A percentile compares a stretch with the other conserved stretches of the same genome.
Conservation (phyloP, 1,139 yeast species). For the Pichia sp. region DNA sequence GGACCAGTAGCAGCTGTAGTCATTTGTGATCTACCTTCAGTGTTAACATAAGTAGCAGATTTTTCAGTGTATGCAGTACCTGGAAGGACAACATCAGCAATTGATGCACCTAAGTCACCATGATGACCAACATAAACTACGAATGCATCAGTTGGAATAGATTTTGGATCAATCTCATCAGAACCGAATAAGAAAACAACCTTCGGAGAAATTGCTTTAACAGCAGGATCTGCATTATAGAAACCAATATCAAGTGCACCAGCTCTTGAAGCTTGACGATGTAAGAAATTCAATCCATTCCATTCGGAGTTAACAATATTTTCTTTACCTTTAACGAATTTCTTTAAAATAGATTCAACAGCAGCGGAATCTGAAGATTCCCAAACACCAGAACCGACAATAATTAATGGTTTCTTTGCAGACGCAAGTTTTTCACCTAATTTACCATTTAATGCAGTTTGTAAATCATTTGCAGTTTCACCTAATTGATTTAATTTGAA, state of each 20-base stretch:
- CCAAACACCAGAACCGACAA: slow-evolving; percentile 76
- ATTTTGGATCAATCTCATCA: slow-evolving; percentile 65
- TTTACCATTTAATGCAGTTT: slow-evolving; percentile 58
- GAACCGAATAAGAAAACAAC: slow-evolving; percentile 79
- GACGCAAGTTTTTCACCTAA: slow-evolving; percentile 61
- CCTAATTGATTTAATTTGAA: slow-evolving; percentile 66
- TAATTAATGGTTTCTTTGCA: slow-evolving; percentile 73
- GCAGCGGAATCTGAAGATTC: slow-evolving; percentile 63
- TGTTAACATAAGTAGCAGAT: slow-evolving; percentile 80
- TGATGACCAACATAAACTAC: slow-evolving; percentile 91
- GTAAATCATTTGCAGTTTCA: slow-evolving; percentile 49
- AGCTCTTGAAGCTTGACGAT: slow-evolving; percentile 80
- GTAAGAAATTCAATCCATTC: slow-evolving; percentile 79
- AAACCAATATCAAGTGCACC: slow-evolving; percentile 87
- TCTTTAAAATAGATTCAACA: slow-evolving; percentile 55
- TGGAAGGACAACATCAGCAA: slow-evolving; percentile 83
- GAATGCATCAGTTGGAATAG: slow-evolving; percentile 79
- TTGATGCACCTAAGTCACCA: slow-evolving; percentile 85
- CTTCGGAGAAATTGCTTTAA: slow-evolving; percentile 54
- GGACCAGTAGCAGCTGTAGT: slow-evolving; percentile 86
- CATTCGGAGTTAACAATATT: slow-evolving; percentile 68
- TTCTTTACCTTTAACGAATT: slow-evolving; percentile 51
- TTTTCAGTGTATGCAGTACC: slow-evolving; percentile 90
- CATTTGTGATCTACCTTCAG: slow-evolving; percentile 84
- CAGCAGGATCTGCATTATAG: slow-evolving; percentile 45